Percentiles rank a stretch among this genome's conserved stretches.
phyloP scores from a whole-genome alignment of 2,329 filamentous ascomycete genomes.

The Pseudogymnoascus sp. region DNA sequence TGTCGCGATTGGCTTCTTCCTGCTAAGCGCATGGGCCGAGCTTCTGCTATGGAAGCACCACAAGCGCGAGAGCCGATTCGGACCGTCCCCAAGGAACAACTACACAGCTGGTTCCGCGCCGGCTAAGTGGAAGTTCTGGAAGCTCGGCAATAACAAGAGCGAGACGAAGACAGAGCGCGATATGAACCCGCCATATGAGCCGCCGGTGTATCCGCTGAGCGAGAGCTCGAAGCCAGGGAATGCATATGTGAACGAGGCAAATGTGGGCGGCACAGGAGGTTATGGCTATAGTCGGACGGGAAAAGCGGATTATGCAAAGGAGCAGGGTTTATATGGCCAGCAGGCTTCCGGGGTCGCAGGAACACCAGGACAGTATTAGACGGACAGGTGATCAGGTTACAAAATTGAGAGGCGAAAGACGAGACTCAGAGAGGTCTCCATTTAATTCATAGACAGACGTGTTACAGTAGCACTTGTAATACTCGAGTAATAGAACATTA shows the following conservation, averaged over 20 bases:
- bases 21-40: conserved; percentile 63
- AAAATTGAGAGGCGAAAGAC: background rate
- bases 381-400: background rate
- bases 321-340: conserved; percentile 3
- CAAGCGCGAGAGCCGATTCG: conserved; percentile 66
- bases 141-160: background rate
- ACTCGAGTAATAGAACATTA: background rate
- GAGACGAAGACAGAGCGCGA: background rate
- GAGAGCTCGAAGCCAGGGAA: background rate
- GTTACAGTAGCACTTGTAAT: background rate
- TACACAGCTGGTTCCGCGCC: conserved; percentile 55
- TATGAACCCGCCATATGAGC: background rate
- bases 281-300: conserved; percentile 4
- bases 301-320: conserved; percentile 2
- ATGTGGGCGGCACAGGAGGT: background rate
- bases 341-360: background rate
- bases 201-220: background rate
- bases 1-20: conserved; percentile 67
- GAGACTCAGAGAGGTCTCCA: background rate
- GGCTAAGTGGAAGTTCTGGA: conserved; percentile 23
- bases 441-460: conserved; percentile 5
- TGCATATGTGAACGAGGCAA: background rate
- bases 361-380: conserved; percentile 7
- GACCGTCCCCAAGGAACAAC: conserved; percentile 56
- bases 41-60: conserved; percentile 61